A percentile compares a stretch with the other conserved stretches of the same genome.
Conservation (phyloP, 768 basidiomycete genomes). For the Naematelia aurantialba region DNA sequence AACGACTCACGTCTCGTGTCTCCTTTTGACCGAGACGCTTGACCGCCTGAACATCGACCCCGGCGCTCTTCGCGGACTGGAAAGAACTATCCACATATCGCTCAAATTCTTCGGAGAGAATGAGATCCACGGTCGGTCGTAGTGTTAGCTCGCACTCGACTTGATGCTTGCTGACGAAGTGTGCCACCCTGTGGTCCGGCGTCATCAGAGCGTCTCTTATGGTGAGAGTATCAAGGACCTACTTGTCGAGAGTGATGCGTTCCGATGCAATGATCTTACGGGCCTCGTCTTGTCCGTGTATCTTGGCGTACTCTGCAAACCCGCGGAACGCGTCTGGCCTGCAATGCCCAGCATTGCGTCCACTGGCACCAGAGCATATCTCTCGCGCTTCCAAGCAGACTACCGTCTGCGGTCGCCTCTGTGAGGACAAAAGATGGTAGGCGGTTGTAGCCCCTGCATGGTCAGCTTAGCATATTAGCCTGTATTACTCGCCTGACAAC, state of each 20-base stretch:
- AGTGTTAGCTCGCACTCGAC: constrained; percentile 45
- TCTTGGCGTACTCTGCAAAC: constrained; percentile 52
- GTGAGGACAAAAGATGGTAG: constrained; percentile 19
- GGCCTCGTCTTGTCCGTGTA: constrained; percentile 35
- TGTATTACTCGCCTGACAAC: constrained; percentile 27
- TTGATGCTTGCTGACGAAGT: constrained; percentile 34
- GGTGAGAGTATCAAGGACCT: constrained; percentile 48
- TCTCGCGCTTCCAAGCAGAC: constrained; percentile 79
- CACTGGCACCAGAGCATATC: constrained; percentile 57
- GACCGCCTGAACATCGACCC: constrained; percentile 13
- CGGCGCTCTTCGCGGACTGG: constrained; percentile 1
- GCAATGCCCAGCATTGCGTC: constrained; percentile 54
- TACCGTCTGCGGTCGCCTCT: constrained; percentile 47
- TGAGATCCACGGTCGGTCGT: constrained; percentile 35
- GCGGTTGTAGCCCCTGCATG: constrained; percentile 25
- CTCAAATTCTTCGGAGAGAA: constrained; percentile 36
- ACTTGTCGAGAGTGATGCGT: constrained; percentile 62
- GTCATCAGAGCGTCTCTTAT: constrained; percentile 53
- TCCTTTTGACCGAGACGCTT: constrained; percentile 16
- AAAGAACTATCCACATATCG: constrained; percentile 14
- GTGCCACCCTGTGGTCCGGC: constrained; percentile 70
- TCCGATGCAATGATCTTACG: constrained; percentile 36
- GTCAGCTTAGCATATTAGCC: constrained; percentile 10
- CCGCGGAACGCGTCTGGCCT: constrained; percentile 26
- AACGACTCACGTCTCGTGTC: constrained; percentile 9